A percentile compares a stretch with the other conserved stretches of the same genome.
Conservation (phyloP, 2,329 filamentous ascomycete genomes). For the Elsinoe necatrix region DNA sequence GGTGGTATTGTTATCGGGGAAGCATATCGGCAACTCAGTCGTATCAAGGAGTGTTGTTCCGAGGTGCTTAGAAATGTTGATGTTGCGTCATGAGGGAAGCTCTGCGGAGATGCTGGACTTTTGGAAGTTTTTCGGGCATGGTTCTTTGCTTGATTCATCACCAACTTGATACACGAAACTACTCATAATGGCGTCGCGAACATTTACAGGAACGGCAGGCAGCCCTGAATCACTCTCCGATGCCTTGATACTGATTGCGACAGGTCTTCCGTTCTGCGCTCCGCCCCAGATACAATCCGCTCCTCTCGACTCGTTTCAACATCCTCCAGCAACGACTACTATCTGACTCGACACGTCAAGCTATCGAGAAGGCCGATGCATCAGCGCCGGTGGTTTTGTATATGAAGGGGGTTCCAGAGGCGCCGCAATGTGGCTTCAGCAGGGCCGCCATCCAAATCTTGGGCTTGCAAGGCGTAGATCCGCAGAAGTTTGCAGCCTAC, state of each 20-base stretch:
- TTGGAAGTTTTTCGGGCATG: not conserved
- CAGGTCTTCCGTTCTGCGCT: constrained; percentile 42
- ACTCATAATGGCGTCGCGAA: constrained; percentile 8
- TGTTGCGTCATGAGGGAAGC: constrained; percentile 14
- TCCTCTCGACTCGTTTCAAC: constrained; percentile 38
- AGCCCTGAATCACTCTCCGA: not conserved
- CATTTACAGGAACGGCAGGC: constrained; percentile 4
- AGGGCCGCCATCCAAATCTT: constrained; percentile 91
- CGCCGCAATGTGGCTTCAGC: constrained; percentile 93
- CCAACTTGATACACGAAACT: not conserved
- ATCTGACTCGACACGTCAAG: constrained; percentile 67
- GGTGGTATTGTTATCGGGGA: too few species aligned
- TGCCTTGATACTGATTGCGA: not conserved
- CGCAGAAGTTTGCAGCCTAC: constrained; percentile 92
- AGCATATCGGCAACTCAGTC: too few species aligned
- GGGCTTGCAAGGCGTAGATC: constrained; percentile 88
- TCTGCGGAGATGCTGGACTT: constrained; percentile 3
- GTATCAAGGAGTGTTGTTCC: too few species aligned
- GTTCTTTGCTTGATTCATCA: not conserved
- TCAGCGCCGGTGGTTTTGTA: constrained; percentile 92
- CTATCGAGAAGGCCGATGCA: constrained; percentile 82
- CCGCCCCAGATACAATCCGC: constrained; percentile 34
- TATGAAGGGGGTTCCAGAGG: constrained; percentile 98
- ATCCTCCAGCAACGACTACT: constrained; percentile 56
- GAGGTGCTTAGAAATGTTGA: constrained; percentile 14